Evolutionary conservation across 257 asterid genomes (phyloP), one percentile per base, ranked within the genome.

Genomic region (Rhazya stricta): DNA sequence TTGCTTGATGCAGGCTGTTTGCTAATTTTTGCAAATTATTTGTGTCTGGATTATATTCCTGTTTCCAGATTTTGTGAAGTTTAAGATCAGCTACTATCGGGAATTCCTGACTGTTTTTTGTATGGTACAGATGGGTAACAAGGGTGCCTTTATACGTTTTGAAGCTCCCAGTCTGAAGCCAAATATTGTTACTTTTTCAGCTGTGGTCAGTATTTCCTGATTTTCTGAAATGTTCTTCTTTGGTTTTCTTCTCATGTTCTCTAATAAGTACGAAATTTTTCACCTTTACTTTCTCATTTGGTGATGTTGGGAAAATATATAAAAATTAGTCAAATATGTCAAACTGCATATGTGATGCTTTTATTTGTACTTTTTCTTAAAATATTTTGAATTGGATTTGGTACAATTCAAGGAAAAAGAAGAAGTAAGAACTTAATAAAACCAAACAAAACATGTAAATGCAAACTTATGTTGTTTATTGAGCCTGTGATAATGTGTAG

Each of bases 71-170:
- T 36, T 58, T 50, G 39, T 15, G 16, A 15, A 57, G 34, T 69
- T 76, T 18, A 34, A 32, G 48, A 45, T 76, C 30, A 54, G 56
- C 36, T 61, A 69, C 67, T 79, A 51, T 70, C 43, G 69, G 71
- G 4, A 16, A 13, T 18, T 62, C 79, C 50, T 77, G 74, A 70
- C 6, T 76, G 37, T 78, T 66, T 53, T 74, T 71, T 77, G 43
- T 81, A 70, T 42, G 73, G 62, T 63, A 71, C 98, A 93, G 99
- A 95, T 93, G 99, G 98, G 98, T 70, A 95, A 95, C 90, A 93
- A 95, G 76, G 99, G 99, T 8, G 99, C 99, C 51, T 93, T 93
- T 76, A 95, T 95, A 84, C 96, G 92, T 6, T 95, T 95, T 57
- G 99, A 88, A 85, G 94, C 98, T 71, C 98, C 99, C 1, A 86